A percentile compares a stretch with the other conserved stretches of the same genome.
phyloP scores from a whole-genome alignment of 1,284 basidiomycete genomes.

The Heliocybe sulcata region DNA sequence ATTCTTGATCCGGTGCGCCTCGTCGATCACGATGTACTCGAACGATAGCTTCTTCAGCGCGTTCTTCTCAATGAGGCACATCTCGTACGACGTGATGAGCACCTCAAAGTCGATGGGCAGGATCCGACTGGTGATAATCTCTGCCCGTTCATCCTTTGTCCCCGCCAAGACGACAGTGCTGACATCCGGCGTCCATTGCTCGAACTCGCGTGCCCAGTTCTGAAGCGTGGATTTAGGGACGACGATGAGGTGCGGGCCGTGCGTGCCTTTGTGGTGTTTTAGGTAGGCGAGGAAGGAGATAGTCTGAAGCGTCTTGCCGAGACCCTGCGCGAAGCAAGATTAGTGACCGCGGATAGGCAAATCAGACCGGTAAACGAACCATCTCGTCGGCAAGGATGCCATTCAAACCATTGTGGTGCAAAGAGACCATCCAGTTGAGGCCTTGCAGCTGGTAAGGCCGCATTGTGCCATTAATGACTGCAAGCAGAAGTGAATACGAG shows the following conservation, averaged over 20 bases:
- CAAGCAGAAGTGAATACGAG: constrained; percentile 3
- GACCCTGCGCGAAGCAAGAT: constrained; percentile 51
- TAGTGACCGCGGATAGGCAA: neutral
- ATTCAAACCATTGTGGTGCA: constrained; percentile 91
- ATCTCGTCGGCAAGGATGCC: constrained; percentile 94
- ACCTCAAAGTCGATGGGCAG: constrained; percentile 91
- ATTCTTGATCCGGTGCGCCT: constrained; percentile 99
- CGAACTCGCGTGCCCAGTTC: constrained; percentile 95
- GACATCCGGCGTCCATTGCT: constrained; percentile 89
- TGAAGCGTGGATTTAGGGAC: constrained; percentile 98
- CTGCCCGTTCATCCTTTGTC: constrained; percentile 82
- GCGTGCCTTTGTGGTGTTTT: constrained; percentile 72
- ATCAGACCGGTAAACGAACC: constrained; percentile 37
- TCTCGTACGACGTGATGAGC: constrained; percentile 96
- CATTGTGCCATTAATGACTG: constrained; percentile 89
- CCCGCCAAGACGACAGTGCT: constrained; percentile 81
- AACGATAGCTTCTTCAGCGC: constrained; percentile 93
- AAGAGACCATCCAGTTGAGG: constrained; percentile 93
- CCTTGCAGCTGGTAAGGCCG: constrained; percentile 94
- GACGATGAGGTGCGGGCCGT: constrained; percentile 89
- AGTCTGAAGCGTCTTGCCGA: constrained; percentile 97
- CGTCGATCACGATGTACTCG: constrained; percentile 98
- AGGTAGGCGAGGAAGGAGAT: constrained; percentile 97
- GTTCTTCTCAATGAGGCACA: constrained; percentile 92
- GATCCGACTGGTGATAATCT: constrained; percentile 74